Conservation (phyloP, 139 green algal species). For the Coelastrella sp. region DNA sequence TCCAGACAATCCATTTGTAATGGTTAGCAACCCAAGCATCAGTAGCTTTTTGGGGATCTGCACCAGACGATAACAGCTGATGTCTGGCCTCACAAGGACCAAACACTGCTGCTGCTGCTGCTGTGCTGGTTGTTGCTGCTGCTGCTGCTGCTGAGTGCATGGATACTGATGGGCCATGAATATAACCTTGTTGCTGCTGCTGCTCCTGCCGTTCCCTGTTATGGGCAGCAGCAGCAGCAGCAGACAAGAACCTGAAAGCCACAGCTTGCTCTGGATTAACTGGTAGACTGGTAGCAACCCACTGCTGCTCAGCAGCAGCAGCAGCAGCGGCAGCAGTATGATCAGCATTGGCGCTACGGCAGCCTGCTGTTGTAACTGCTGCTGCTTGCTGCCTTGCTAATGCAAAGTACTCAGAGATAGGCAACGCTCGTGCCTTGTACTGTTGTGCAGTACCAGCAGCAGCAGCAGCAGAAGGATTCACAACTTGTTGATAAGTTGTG, state of each 20-base stretch:
- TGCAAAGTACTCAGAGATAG: not conserved
- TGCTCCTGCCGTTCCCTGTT: not conserved
- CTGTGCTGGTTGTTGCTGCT: not conserved
- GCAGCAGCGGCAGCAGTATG: conserved; percentile 1
- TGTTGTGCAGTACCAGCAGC: not conserved
- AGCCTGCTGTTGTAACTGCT: not conserved
- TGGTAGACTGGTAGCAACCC: not conserved
- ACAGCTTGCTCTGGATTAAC: conserved; percentile 1
- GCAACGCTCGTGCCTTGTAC: not conserved
- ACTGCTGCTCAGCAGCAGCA: not conserved
- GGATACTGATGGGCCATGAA: not conserved
- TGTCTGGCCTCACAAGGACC: conserved; percentile 11
- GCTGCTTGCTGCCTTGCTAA: not conserved
- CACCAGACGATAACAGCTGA: conserved; percentile 58
- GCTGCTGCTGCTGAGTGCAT: not conserved
- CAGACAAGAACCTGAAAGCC: not conserved
- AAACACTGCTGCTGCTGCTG: conserved; percentile 40
- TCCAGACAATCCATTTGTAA: conserved; percentile 82
- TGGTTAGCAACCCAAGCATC: conserved; percentile 74
- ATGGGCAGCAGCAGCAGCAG: not conserved
- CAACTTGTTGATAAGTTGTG: too few species aligned
- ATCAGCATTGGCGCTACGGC: not conserved
- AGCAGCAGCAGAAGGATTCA: not conserved
- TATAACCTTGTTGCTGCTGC: not conserved
- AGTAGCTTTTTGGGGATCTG: conserved; percentile 50